Conservation (phyloP, 495 filamentous ascomycete species). For the Podospora pseudopauciseta region DNA sequence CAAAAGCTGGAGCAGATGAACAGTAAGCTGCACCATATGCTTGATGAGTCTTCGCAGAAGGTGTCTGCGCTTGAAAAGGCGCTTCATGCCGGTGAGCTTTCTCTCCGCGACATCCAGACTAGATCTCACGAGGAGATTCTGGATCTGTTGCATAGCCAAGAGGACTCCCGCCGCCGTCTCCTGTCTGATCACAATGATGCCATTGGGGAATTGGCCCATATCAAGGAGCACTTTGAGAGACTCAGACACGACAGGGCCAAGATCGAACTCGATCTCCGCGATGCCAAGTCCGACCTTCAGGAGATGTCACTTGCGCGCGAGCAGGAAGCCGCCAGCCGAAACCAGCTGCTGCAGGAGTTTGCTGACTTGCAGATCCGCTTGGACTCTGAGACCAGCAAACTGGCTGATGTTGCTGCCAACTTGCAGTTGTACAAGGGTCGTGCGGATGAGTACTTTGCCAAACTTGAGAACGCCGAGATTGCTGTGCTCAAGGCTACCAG, state of each 20-base stretch:
- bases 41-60: constrained; percentile 92
- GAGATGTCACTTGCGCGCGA: constrained; percentile 74
- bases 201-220: constrained; percentile 76
- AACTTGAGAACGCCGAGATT: constrained; percentile 95
- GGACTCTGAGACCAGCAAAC: constrained; percentile 81
- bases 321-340: constrained; percentile 77
- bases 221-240: constrained; percentile 81
- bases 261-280: constrained; percentile 85
- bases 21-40: constrained; percentile 84
- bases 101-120: constrained; percentile 85
- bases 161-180: constrained; percentile 77
- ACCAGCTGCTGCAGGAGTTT: constrained; percentile 86
- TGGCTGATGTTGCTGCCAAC: constrained; percentile 77
- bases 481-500: constrained; percentile 86
- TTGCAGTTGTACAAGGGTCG: constrained; percentile 87
- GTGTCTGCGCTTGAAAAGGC: constrained; percentile 86
- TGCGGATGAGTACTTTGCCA: constrained; percentile 95
- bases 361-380: constrained; percentile 91
- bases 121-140: constrained; percentile 93
- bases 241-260: constrained; percentile 72
- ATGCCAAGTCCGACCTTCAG: constrained; percentile 76
- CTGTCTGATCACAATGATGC: constrained; percentile 82
- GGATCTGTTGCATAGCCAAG: constrained; percentile 89
- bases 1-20: constrained; percentile 93
- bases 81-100: constrained; percentile 83